Evolutionary conservation across 2,329 filamentous ascomycete genomes (phyloP).

Genomic region (Kalaharituber pfeilii): DNA sequence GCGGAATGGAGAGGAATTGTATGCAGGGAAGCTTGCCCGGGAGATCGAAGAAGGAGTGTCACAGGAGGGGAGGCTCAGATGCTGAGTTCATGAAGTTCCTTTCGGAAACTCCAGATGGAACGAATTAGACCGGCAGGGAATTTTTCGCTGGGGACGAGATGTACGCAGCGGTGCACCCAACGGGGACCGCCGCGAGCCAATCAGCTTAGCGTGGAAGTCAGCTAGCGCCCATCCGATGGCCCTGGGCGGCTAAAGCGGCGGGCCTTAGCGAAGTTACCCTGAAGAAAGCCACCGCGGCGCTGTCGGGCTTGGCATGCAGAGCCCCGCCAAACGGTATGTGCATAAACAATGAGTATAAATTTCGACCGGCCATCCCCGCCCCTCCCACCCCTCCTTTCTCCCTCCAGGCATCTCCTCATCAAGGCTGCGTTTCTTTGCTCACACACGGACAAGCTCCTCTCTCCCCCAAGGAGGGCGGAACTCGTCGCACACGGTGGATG

Average conservation of each 20-base stretch:
- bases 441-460: constrained; percentile 33
- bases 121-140: background rate
- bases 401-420: constrained; percentile 37
- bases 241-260: background rate
- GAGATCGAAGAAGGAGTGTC: background rate
- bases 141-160: background rate
- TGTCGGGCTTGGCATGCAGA: background rate
- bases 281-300: background rate
- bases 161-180: background rate
- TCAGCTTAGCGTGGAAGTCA: background rate
- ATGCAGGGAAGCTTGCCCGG: background rate
- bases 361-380: too few species aligned
- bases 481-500: too few species aligned
- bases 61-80: too few species aligned
- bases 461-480: constrained; percentile 5
- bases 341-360: too few species aligned
- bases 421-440: constrained; percentile 45
- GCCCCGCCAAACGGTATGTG: background rate
- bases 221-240: background rate
- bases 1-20: background rate
- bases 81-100: background rate
- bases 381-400: constrained; percentile 22
- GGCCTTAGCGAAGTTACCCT: background rate
- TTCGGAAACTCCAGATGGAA: background rate
- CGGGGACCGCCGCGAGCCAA: background rate